A percentile compares a stretch with the other conserved stretches of the same genome.
Conservation (phyloP, 345 rosid genomes). For the Eucalyptus melliodora region DNA sequence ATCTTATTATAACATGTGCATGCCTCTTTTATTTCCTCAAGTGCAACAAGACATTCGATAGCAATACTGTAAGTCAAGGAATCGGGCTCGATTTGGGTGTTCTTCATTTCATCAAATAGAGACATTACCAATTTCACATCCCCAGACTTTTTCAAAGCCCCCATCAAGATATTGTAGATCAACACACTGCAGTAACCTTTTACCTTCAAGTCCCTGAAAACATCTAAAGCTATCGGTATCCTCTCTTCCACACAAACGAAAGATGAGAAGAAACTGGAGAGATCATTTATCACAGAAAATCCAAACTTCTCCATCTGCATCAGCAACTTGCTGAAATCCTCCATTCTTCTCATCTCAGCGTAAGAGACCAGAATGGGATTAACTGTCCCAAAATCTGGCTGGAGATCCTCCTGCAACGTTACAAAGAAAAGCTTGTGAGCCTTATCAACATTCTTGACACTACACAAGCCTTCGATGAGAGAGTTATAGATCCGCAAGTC, state of each 20-base stretch:
- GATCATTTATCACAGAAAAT: conserved; percentile 47
- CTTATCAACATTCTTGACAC: no score
- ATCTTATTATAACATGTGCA: conserved; percentile 62
- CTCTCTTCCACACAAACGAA: conserved; percentile 39
- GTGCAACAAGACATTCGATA: conserved; percentile 39
- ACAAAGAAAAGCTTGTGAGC: no score
- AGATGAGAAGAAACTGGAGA: conserved; percentile 42
- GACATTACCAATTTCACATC: conserved; percentile 45
- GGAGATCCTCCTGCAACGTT: no score
- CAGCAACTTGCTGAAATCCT: conserved; percentile 39
- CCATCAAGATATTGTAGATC: conserved; percentile 59
- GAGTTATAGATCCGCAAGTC: no score
- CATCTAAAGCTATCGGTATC: conserved; percentile 37
- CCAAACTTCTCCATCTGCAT: conserved; percentile 39
- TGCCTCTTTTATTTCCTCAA: conserved; percentile 47
- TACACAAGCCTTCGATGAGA: no score
- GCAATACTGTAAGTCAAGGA: conserved; percentile 46
- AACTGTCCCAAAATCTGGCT: no score
- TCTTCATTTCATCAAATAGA: conserved; percentile 43
- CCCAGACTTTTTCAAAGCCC: conserved; percentile 36
- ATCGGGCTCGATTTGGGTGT: conserved; percentile 32
- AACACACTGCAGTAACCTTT: conserved; percentile 49
- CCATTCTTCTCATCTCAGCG: conserved; percentile 40
- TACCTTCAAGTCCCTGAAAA: conserved; percentile 39
- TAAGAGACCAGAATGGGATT: conserved; percentile 9